phyloP scores from a whole-genome alignment of 2,329 filamentous ascomycete genomes.

The Sporothrix dimorphospora region DNA sequence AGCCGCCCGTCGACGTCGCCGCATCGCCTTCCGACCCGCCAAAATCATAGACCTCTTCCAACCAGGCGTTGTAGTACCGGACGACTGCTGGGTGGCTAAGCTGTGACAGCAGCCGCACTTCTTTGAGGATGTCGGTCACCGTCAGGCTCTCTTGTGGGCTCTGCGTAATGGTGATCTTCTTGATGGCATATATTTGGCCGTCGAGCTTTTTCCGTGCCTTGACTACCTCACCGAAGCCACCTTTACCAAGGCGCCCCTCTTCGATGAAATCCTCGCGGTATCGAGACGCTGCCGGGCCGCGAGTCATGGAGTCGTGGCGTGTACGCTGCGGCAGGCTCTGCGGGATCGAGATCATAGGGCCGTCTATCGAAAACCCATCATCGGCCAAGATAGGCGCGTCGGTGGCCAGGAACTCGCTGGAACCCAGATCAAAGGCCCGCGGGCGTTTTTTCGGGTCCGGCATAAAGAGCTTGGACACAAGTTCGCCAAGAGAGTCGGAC shows the following conservation, averaged over 20 bases:
- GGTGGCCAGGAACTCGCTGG: conserved; percentile 68
- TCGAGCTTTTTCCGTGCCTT: conserved; percentile 94
- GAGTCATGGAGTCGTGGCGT: conserved; percentile 65
- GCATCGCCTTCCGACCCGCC: conserved; percentile 61
- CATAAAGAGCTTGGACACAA: conserved; percentile 83
- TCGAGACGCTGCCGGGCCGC: conserved; percentile 63
- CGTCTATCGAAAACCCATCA: conserved; percentile 46
- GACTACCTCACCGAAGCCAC: conserved; percentile 94
- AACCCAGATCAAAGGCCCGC: conserved; percentile 73
- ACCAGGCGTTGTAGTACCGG: conserved; percentile 94
- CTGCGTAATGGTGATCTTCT: conserved; percentile 91
- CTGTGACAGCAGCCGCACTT: conserved; percentile 86
- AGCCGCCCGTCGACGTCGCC: conserved; percentile 54
- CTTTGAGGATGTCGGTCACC: conserved; percentile 80
- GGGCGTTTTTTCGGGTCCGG: conserved; percentile 81
- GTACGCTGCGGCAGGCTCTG: conserved; percentile 51
- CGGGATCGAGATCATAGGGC: conserved; percentile 48
- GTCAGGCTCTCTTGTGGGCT: conserved; percentile 77
- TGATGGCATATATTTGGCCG: conserved; percentile 91
- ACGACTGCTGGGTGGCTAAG: conserved; percentile 87
- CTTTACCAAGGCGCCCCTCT: conserved; percentile 84
- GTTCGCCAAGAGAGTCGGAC: conserved; percentile 75
- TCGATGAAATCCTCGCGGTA: conserved; percentile 91
- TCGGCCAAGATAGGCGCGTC: conserved; percentile 62
- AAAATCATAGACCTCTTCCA: conserved; percentile 68